phyloP scores from a whole-genome alignment of 2,329 filamentous ascomycete species.

The Penicillium sp. region DNA sequence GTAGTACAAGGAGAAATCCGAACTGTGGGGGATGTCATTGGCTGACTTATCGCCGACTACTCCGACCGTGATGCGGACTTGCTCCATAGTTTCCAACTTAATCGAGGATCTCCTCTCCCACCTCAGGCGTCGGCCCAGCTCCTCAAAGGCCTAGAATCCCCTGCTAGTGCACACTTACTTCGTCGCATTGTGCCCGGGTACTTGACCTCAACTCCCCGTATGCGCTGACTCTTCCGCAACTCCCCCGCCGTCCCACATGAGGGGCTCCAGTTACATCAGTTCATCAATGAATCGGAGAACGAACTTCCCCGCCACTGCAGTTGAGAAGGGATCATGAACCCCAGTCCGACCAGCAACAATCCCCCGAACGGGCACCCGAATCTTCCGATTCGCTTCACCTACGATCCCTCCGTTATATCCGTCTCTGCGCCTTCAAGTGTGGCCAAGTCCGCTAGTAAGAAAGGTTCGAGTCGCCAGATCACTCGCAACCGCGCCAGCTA shows the following conservation, averaged over 20 bases:
- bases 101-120: conserved; percentile 3
- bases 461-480: conserved; percentile 47
- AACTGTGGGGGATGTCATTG: conserved; percentile 18
- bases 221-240: conserved; percentile 8
- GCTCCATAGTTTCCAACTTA: conserved; percentile 19
- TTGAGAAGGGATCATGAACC: conserved; percentile 28
- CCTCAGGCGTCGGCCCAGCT: conserved; percentile 6
- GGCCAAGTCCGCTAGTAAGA: conserved; percentile 16
- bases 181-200: background rate
- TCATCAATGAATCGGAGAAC: conserved; percentile 26
- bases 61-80: conserved; percentile 18
- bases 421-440: conserved; percentile 13
- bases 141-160: conserved; percentile 9
- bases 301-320: conserved; percentile 26
- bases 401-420: conserved; percentile 11
- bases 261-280: conserved; percentile 9
- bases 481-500: conserved; percentile 54
- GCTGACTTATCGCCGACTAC: conserved; percentile 12
- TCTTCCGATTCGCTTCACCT: conserved; percentile 16
- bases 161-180: background rate
- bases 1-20: conserved; percentile 1
- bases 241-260: conserved; percentile 19
- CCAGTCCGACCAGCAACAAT: conserved; percentile 23
- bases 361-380: conserved; percentile 19
- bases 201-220: background rate